A percentile compares a stretch with the other conserved stretches of the same genome.
Evolutionary conservation across 805 yeast genomes (phyloP).

Genomic region (Saturnispora diversa): DNA sequence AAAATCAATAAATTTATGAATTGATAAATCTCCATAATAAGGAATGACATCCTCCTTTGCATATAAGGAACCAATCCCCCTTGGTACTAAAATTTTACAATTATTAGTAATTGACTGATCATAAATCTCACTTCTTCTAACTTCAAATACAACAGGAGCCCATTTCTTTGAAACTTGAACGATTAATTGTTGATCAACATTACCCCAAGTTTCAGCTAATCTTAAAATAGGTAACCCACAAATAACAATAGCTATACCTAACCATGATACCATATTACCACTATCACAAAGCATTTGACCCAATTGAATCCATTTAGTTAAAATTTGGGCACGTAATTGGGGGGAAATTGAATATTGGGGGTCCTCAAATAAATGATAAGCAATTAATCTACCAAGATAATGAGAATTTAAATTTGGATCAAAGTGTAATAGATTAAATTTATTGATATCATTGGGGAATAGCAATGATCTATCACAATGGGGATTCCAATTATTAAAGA

Average conservation of each 20-base stretch:
- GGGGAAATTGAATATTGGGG: slow-evolving; percentile 26
- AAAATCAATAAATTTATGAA: slow-evolving; percentile 1
- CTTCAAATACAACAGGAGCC: slow-evolving; percentile 88
- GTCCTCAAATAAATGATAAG: slow-evolving; percentile 61
- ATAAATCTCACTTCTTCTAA: slow-evolving; percentile 46
- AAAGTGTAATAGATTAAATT: slow-evolving; percentile 69
- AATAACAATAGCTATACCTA: slow-evolving; percentile 76
- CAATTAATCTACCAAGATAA: slow-evolving; percentile 63
- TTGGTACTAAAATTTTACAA: slow-evolving; percentile 74
- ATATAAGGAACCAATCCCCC: slow-evolving; percentile 72
- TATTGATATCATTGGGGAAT: slow-evolving; percentile 23
- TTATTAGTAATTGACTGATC: slow-evolving; percentile 40
- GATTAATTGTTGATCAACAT: slow-evolving; percentile 51
- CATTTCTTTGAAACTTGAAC: slow-evolving; percentile 68
- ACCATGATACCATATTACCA: slow-evolving; percentile 94
- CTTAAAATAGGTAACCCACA: slow-evolving; percentile 79
- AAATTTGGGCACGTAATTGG: slow-evolving; percentile 51
- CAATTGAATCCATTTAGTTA: slow-evolving; percentile 78
- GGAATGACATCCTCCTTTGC: slow-evolving; percentile 77
- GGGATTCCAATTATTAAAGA: slow-evolving; percentile 70
- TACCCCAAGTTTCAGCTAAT: slow-evolving; percentile 65
- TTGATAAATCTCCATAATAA: slow-evolving; percentile 78
- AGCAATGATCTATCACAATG: slow-evolving; percentile 62
- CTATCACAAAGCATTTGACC: slow-evolving; percentile 68
- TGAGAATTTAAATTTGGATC: slow-evolving; percentile 61